Conservation (phyloP, 2,329 filamentous ascomycete species). For the Apiospora sp. region DNA sequence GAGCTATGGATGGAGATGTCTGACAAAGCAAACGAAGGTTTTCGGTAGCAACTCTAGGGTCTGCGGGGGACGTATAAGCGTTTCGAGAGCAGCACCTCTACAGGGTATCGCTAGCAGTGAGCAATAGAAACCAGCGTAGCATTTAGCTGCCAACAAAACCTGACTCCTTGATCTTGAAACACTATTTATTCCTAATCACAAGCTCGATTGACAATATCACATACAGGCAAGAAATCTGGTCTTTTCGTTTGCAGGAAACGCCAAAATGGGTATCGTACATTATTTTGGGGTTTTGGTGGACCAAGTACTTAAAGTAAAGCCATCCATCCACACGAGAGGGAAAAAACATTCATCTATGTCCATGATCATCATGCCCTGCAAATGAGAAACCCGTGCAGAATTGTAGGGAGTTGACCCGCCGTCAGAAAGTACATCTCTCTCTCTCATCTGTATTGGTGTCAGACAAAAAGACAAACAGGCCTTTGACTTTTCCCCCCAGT, state of each 20-base stretch:
- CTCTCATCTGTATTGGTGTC: background rate
- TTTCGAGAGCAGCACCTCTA: background rate
- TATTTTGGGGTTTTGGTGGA: background rate
- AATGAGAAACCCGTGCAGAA: background rate
- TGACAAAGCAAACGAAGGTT: too few species aligned
- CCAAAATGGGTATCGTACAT: conserved; percentile 21
- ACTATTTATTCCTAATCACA: background rate
- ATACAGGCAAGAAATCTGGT: background rate
- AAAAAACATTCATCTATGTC: conserved; percentile 3
- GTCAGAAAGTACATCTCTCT: background rate
- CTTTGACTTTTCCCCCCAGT: background rate
- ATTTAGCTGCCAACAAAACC: too few species aligned
- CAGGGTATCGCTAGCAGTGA: background rate
- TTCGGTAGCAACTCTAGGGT: too few species aligned
- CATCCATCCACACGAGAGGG: background rate
- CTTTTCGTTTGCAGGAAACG: conserved; percentile 4
- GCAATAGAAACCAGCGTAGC: background rate
- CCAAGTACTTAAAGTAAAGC: background rate
- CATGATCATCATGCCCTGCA: conserved; percentile 15
- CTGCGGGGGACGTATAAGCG: background rate
- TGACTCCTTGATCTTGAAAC: background rate
- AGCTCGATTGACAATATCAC: background rate
- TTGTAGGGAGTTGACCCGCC: background rate
- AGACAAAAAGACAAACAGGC: background rate
- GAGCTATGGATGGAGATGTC: background rate